phyloP scores from a whole-genome alignment of 1,284 basidiomycete species.

The Paramarasmius palmivorus region DNA sequence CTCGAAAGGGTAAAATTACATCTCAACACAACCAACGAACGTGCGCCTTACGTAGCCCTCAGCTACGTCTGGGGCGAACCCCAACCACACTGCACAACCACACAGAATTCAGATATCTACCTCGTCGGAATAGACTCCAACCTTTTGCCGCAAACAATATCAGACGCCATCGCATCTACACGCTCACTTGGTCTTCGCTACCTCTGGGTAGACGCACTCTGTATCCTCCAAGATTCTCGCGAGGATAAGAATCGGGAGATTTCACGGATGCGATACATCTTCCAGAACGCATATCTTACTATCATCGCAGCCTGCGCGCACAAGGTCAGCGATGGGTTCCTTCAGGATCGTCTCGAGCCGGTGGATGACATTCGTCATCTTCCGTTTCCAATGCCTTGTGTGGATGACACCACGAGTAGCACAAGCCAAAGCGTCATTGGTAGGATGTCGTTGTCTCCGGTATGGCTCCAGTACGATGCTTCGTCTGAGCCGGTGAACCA shows the following conservation, averaged over 20 bases:
- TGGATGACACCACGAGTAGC: too few species aligned
- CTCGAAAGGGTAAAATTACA: slow-evolving; percentile 8
- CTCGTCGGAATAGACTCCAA: slow-evolving; percentile 7
- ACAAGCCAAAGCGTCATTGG: neutral
- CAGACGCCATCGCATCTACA: slow-evolving; percentile 9
- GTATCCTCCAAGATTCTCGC: slow-evolving; percentile 15
- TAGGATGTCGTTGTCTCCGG: neutral
- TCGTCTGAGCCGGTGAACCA: neutral
- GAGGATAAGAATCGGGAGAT: too few species aligned
- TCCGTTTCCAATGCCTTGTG: neutral
- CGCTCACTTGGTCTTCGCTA: slow-evolving; percentile 11
- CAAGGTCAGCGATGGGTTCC: slow-evolving; percentile 5
- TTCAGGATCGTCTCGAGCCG: slow-evolving; percentile 4
- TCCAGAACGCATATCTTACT: slow-evolving; percentile 11
- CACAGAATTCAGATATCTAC: slow-evolving; percentile 7
- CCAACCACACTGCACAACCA: slow-evolving; percentile 13
- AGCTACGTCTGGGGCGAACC: slow-evolving; percentile 26
- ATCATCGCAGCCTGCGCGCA: slow-evolving; percentile 14
- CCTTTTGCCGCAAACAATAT: slow-evolving; percentile 14
- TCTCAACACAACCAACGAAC: neutral
- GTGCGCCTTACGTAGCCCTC: slow-evolving; percentile 16
- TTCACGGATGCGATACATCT: slow-evolving; percentile 12
- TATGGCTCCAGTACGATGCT: neutral
- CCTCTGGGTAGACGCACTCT: slow-evolving; percentile 18
- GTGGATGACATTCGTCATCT: neutral